Percentiles rank a stretch among this genome's conserved stretches.
Conservation (phyloP, 352 stramenopile genomes). For the Phytophthora palmivora region DNA sequence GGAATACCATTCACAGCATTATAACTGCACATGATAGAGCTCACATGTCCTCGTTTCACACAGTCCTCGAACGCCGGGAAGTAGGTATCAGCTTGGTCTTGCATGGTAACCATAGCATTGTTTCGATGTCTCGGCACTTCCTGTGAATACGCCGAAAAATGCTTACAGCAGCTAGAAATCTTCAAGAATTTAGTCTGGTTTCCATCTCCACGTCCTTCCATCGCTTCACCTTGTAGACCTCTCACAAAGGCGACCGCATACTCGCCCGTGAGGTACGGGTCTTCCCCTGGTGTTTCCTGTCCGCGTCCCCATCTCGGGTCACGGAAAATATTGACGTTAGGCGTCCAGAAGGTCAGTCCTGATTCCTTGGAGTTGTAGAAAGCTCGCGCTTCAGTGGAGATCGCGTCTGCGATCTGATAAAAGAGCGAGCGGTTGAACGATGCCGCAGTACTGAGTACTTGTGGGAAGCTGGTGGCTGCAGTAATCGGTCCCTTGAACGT, state of each 20-base stretch:
- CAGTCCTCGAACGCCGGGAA: conserved; percentile 86
- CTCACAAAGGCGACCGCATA: conserved; percentile 89
- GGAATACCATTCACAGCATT: conserved; percentile 94
- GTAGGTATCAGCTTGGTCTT: conserved; percentile 93
- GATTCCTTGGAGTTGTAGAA: conserved; percentile 82
- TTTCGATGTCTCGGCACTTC: conserved; percentile 85
- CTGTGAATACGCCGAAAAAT: conserved; percentile 93
- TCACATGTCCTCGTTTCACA: conserved; percentile 78
- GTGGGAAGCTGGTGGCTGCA: conserved; percentile 91
- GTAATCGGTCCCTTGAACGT: conserved; percentile 54
- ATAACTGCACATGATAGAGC: conserved; percentile 95
- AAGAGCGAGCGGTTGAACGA: conserved; percentile 93
- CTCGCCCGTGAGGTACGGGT: conserved; percentile 86
- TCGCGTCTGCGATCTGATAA: conserved; percentile 70
- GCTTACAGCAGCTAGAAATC: conserved; percentile 91
- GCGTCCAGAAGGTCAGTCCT: conserved; percentile 93
- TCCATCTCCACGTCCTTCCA: conserved; percentile 25
- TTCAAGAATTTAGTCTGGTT: conserved; percentile 60
- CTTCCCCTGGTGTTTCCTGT: conserved; percentile 92
- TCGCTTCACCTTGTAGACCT: conserved; percentile 77
- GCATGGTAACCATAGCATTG: conserved; percentile 86
- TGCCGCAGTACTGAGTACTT: conserved; percentile 75
- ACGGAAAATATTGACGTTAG: conserved; percentile 94
- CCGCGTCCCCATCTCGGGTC: conserved; percentile 93
- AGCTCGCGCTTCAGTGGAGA: conserved; percentile 82